These are phyloP conservation scores for Saksenaea vasiformis DNA, from an alignment of 371 early-diverging fungal species.

Conservation along the genomic window DNA sequence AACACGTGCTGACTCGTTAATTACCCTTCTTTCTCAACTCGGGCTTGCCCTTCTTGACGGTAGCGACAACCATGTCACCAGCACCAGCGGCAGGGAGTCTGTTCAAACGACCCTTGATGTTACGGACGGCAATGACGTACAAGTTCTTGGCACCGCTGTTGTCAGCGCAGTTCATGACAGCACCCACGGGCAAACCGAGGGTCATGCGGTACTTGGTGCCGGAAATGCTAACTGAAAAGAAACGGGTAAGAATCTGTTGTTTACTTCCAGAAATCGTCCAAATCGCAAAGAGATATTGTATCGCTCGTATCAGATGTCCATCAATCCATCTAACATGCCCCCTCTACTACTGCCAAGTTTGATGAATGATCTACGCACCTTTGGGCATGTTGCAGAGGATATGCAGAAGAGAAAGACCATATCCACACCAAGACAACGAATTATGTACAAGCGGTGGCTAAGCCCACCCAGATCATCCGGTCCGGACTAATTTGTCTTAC, in stretches of 20 bases:
- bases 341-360: background rate
- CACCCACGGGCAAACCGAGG: constrained; percentile 99
- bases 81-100: constrained; percentile 99
- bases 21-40: constrained; percentile 99
- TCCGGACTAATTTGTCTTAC: background rate
- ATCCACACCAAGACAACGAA: background rate
- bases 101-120: constrained; percentile 97
- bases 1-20: background rate
- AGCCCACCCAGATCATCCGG: background rate
- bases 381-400: constrained; percentile 5
- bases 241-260: background rate
- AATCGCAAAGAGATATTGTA: background rate
- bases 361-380: background rate
- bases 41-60: constrained; percentile 99
- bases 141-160: constrained; percentile 99
- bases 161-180: constrained; percentile 99
- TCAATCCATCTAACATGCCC: constrained; percentile 1
- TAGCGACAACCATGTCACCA: constrained; percentile 99
- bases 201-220: constrained; percentile 99
- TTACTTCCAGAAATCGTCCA: background rate
- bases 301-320: background rate
- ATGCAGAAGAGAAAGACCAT: constrained; percentile 7
- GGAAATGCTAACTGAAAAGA: constrained; percentile 62
- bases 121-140: constrained; percentile 98
- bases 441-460: constrained; percentile 1